Evolutionary conservation across 768 basidiomycete species (phyloP).

Genomic region (Daedaleopsis nitida): DNA sequence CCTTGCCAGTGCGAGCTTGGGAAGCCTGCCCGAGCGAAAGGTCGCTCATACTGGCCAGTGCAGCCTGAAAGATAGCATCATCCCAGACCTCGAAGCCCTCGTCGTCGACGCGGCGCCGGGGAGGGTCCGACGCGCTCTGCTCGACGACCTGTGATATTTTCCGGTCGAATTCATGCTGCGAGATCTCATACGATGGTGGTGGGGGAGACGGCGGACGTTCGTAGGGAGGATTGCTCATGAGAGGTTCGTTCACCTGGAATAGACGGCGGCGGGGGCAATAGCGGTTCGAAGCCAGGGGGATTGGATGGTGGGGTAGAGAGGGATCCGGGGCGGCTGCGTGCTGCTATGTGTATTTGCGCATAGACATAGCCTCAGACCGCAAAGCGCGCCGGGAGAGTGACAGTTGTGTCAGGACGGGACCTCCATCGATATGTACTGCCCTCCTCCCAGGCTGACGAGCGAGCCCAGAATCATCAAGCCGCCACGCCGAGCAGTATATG

Average conservation of each 20-base stretch:
- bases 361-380: conserved; percentile 10
- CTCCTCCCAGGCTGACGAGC: no score
- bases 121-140: conserved; percentile 38
- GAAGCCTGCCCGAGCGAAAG: background rate
- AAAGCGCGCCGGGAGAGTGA: background rate
- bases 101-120: conserved; percentile 27
- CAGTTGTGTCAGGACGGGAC: conserved; percentile 4
- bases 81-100: conserved; percentile 53
- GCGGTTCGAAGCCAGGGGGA: no score
- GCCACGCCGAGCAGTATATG: no score
- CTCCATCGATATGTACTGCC: background rate
- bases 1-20: background rate
- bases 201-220: conserved; percentile 27
- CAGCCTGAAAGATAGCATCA: conserved; percentile 39
- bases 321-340: no score
- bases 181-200: conserved; percentile 45
- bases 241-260: background rate
- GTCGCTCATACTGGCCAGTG: conserved; percentile 25
- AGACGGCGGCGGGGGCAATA: no score
- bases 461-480: no score
- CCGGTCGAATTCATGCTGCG: conserved; percentile 48
- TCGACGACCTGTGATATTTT: conserved; percentile 48
- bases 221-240: background rate
- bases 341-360: background rate
- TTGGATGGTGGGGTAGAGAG: no score